Evolutionary conservation across 495 filamentous ascomycete species (phyloP).

Genomic region (Tuber calosporum): DNA sequence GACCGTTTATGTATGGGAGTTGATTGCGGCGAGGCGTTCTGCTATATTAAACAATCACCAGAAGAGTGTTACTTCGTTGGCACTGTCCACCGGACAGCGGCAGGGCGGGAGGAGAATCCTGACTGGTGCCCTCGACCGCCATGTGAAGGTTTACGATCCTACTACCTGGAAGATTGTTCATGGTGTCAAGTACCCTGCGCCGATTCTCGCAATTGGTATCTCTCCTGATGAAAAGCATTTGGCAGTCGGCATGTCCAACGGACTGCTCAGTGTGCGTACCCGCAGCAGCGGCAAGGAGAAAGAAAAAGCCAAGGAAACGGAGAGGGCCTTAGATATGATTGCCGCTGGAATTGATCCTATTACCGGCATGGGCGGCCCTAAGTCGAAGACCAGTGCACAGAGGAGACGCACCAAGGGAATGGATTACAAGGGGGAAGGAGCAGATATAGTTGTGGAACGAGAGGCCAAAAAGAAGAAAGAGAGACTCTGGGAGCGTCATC

Average conservation of each 20-base stretch:
- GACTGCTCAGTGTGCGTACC: constrained; percentile 78
- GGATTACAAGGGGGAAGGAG: constrained; percentile 76
- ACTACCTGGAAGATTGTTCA: constrained; percentile 85
- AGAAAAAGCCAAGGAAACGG: constrained; percentile 56
- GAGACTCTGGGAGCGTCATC: constrained; percentile 68
- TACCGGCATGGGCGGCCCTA: constrained; percentile 59
- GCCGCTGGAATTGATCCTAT: constrained; percentile 69
- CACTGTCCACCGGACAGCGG: constrained; percentile 61
- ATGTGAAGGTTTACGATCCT: constrained; percentile 93
- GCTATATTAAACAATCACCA: constrained; percentile 88
- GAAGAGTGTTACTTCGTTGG: constrained; percentile 86
- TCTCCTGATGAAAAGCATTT: constrained; percentile 79
- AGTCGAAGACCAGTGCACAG: constrained; percentile 60
- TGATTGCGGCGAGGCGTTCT: constrained; percentile 80
- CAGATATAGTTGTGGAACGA: constrained; percentile 79
- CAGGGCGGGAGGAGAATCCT: constrained; percentile 61
- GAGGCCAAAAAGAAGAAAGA: constrained; percentile 56
- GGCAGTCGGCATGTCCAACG: constrained; percentile 87
- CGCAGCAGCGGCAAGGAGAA: constrained; percentile 77
- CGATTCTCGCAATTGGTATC: constrained; percentile 73
- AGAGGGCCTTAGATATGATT: constrained; percentile 79
- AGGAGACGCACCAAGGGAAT: constrained; percentile 65
- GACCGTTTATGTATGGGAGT: constrained; percentile 85
- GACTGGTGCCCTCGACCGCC: constrained; percentile 82
- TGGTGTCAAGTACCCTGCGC: constrained; percentile 82